These are phyloP conservation scores for Penicillium fuscoglaucum DNA, from an alignment of 2,329 filamentous ascomycete species.

Conservation along the genomic window DNA sequence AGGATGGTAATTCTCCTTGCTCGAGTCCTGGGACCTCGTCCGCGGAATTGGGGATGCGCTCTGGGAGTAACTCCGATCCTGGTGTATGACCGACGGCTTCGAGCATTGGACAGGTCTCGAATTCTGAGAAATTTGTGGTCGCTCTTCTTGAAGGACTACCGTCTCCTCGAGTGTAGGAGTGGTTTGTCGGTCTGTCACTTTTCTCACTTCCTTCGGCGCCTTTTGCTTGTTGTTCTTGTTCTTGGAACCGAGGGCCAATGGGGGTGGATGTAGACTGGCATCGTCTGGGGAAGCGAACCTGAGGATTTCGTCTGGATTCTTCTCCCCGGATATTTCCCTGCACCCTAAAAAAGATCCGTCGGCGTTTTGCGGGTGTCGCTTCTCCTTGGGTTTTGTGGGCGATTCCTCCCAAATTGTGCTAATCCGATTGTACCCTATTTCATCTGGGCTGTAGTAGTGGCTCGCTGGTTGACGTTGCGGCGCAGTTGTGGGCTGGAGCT, in stretches of 20 bases:
- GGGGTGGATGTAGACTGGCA: slow-evolving; percentile 26
- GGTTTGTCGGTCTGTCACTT: slow-evolving; percentile 6
- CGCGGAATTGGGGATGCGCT: slow-evolving; percentile 18
- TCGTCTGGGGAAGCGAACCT: slow-evolving; percentile 34
- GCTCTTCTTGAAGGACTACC: slow-evolving; percentile 29
- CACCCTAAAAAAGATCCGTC: slow-evolving; percentile 46
- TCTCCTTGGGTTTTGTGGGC: slow-evolving; percentile 26
- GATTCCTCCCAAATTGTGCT: slow-evolving; percentile 40
- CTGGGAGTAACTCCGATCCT: slow-evolving; percentile 21
- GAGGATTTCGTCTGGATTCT: slow-evolving; percentile 41
- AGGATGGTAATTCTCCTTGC: slow-evolving; percentile 28
- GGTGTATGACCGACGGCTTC: slow-evolving; percentile 33
- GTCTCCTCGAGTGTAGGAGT: slow-evolving; percentile 22
- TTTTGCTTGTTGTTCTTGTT: slow-evolving; percentile 27
- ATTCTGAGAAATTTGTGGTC: slow-evolving; percentile 35
- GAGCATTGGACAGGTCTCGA: slow-evolving; percentile 37
- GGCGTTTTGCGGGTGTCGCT: slow-evolving; percentile 19
- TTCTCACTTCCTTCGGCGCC: slow-evolving; percentile 19
- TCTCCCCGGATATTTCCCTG: slow-evolving; percentile 38
- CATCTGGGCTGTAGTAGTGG: slow-evolving; percentile 42
- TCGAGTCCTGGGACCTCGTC: slow-evolving; percentile 20
- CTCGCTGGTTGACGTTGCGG: slow-evolving; percentile 11
- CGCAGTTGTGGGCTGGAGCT: slow-evolving; percentile 3
- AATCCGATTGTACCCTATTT: slow-evolving; percentile 40
- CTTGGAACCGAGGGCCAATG: slow-evolving; percentile 25